Conservation (phyloP, 129 eudicot species). For the Tagetes patula region DNA sequence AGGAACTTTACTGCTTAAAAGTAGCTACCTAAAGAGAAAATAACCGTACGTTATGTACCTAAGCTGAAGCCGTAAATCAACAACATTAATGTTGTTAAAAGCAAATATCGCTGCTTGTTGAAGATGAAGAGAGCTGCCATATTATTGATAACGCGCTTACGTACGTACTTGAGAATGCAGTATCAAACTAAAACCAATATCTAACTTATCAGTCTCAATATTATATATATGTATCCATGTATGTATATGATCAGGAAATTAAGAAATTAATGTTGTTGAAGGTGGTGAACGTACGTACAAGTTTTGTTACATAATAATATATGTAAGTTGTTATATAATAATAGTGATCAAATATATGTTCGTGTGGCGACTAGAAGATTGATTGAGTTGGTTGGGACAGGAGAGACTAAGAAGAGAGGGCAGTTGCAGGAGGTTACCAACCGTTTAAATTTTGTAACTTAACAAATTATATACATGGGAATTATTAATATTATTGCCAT, state of each 20-base stretch:
- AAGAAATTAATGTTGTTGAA: not conserved
- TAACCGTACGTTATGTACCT: slow-evolving; percentile 9
- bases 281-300: not conserved
- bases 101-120: slow-evolving; percentile 8
- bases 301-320: not conserved
- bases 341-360: not conserved
- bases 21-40: no score
- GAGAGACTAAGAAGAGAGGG: slow-evolving; percentile 25
- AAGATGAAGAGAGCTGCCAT: slow-evolving; percentile 3
- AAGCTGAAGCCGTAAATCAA: slow-evolving; percentile 8
- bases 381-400: slow-evolving; percentile 26
- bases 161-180: no score
- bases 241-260: not conserved
- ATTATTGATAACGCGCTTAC: not conserved
- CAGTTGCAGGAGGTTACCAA: slow-evolving; percentile 31
- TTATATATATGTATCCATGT: not conserved
- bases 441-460: not conserved
- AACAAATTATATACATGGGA: no score
- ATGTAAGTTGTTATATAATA: not conserved
- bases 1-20: no score
- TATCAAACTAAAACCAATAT: no score
- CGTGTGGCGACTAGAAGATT: not conserved
- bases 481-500: no score
- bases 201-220: not conserved
- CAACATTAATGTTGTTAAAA: not conserved